A percentile compares a stretch with the other conserved stretches of the same genome.
Conservation (phyloP, 2,329 filamentous ascomycete genomes). For the Fusarium chlamydosporum region DNA sequence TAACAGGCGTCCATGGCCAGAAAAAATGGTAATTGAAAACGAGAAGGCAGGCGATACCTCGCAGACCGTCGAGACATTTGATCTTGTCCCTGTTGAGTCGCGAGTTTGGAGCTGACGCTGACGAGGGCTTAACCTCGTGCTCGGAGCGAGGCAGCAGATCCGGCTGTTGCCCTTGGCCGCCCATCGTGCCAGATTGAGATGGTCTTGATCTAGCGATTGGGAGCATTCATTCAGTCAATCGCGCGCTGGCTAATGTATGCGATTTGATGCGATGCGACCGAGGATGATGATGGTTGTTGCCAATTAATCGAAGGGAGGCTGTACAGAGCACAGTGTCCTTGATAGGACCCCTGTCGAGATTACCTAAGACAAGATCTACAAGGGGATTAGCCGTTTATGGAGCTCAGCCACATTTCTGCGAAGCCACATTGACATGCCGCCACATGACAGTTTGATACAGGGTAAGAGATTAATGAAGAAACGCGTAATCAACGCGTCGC, state of each 20-base stretch:
- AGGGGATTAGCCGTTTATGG: slow-evolving; percentile 10
- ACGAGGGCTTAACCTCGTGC: slow-evolving; percentile 28
- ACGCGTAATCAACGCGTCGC: background rate
- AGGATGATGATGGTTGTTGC: slow-evolving; percentile 6
- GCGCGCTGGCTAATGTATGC: background rate
- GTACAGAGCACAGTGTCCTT: slow-evolving; percentile 41
- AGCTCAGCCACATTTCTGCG: background rate
- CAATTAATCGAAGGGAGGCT: slow-evolving; percentile 26
- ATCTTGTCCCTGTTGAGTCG: slow-evolving; percentile 54
- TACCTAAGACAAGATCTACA: slow-evolving; percentile 31
- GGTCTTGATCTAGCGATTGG: slow-evolving; percentile 37
- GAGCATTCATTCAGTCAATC: slow-evolving; percentile 36
- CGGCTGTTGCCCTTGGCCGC: slow-evolving; percentile 28
- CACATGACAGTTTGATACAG: background rate
- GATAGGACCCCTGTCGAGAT: slow-evolving; percentile 26
- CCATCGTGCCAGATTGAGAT: slow-evolving; percentile 39
- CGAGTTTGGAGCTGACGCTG: slow-evolving; percentile 22
- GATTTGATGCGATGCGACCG: background rate
- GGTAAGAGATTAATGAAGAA: background rate
- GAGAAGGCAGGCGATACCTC: slow-evolving; percentile 59
- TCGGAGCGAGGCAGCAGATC: slow-evolving; percentile 41
- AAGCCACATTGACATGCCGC: background rate
- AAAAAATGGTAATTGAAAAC: slow-evolving; percentile 62
- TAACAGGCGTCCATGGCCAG: slow-evolving; percentile 58
- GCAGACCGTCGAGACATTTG: slow-evolving; percentile 58